phyloP scores from a whole-genome alignment of 768 basidiomycete species.

The Tylopilus rubrobrunneus region DNA sequence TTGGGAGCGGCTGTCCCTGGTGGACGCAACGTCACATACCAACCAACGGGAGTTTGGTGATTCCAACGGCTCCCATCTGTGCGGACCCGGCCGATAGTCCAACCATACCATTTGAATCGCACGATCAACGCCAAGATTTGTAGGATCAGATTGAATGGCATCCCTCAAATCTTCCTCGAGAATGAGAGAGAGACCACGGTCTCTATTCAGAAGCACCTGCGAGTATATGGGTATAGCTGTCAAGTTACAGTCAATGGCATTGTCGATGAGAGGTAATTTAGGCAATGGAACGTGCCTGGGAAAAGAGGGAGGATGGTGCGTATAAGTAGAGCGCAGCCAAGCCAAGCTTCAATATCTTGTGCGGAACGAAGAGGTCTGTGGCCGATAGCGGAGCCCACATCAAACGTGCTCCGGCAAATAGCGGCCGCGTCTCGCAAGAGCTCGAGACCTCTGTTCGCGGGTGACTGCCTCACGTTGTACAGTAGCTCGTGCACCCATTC shows the following conservation, averaged over 20 bases:
- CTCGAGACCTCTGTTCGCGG: constrained; percentile 13
- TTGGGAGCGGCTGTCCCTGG: constrained; percentile 13
- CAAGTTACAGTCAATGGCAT: too few species aligned
- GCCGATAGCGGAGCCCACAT: constrained; percentile 17
- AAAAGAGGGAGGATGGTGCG: constrained; percentile 20
- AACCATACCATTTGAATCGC: constrained; percentile 22
- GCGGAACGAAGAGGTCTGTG: constrained; percentile 8
- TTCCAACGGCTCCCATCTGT: constrained; percentile 14
- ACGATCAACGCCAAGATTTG: too few species aligned
- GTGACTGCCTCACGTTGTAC: constrained; percentile 7
- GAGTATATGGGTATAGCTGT: neutral
- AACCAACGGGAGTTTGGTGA: constrained; percentile 23
- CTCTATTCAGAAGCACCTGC: constrained; percentile 24
- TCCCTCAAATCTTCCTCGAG: constrained; percentile 15
- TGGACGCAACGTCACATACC: constrained; percentile 11
- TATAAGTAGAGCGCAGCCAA: constrained; percentile 25
- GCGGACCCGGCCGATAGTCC: constrained; percentile 21
- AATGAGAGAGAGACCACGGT: constrained; percentile 27
- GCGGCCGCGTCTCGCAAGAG: too few species aligned
- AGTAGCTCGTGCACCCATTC: constrained; percentile 36
- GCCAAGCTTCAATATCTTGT: constrained; percentile 22
- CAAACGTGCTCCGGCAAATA: constrained; percentile 36
- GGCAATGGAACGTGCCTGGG: too few species aligned
- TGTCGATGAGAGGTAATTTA: too few species aligned
- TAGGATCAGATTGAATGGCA: neutral